Conservation (phyloP, 1,139 yeast species). For the Candida tunisiensis region DNA sequence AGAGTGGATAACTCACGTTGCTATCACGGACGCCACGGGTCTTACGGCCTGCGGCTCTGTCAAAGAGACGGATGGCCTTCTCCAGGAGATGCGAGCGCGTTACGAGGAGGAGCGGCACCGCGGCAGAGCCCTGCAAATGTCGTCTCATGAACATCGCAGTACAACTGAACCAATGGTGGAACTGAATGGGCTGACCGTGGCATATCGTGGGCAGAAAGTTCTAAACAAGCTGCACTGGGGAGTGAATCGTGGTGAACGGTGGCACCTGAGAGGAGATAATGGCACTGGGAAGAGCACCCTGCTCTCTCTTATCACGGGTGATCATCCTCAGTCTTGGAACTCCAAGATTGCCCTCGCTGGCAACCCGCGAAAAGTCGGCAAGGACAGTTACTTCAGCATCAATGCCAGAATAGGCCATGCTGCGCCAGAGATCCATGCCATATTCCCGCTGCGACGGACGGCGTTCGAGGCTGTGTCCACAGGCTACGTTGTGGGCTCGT, state of each 20-base stretch:
- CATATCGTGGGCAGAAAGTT: conserved; percentile 46
- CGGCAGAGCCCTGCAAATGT: not conserved
- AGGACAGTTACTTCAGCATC: conserved; percentile 58
- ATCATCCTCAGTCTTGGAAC: conserved; percentile 95
- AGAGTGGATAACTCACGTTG: conserved; percentile 60
- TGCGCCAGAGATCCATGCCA: conserved; percentile 82
- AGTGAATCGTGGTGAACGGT: conserved; percentile 54
- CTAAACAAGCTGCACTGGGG: conserved; percentile 48
- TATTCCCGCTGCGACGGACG: conserved; percentile 45
- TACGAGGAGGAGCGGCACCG: conserved; percentile 1
- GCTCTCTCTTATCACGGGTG: conserved; percentile 71
- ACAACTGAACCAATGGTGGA: conserved; percentile 28
- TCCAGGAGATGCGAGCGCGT: conserved; percentile 16
- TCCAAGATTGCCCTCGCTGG: conserved; percentile 51
- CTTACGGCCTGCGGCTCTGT: conserved; percentile 32
- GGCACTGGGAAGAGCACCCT: conserved; percentile 91
- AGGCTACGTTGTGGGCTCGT: conserved; percentile 56
- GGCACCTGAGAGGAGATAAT: conserved; percentile 83
- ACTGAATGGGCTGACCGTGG: conserved; percentile 45
- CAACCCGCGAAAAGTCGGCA: conserved; percentile 54
- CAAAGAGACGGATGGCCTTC: conserved; percentile 15
- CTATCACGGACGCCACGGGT: conserved; percentile 40
- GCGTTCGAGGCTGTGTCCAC: conserved; percentile 49
- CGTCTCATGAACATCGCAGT: not conserved
- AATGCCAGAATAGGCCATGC: conserved; percentile 72